These are phyloP conservation scores for Eucalyptus caleyi DNA, from an alignment of 345 rosid genomes.

Conservation along the genomic window DNA sequence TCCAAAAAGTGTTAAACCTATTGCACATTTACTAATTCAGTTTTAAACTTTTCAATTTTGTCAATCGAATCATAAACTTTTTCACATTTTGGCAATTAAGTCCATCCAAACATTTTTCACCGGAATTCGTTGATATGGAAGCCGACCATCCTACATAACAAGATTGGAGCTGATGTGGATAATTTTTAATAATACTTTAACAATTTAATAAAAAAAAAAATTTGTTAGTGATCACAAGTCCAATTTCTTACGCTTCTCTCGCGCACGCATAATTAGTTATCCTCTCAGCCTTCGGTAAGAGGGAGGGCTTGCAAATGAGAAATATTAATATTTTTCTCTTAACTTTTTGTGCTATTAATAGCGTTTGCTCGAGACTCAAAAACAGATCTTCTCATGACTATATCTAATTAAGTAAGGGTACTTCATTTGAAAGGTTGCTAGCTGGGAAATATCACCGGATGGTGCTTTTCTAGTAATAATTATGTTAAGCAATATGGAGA, in stretches of 20 bases:
- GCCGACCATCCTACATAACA: accelerated
- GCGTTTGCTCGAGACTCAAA: background rate
- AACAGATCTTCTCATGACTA: too few relatives aligned
- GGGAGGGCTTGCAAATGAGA: background rate
- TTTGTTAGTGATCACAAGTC: background rate
- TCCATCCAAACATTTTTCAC: too few relatives aligned
- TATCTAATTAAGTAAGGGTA: background rate
- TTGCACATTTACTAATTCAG: background rate
- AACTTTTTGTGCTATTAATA: background rate
- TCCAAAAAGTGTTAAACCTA: accelerated
- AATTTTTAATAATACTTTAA: too few relatives aligned
- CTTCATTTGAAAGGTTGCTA: background rate
- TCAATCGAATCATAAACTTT: accelerated
- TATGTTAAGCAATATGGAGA: too few relatives aligned
- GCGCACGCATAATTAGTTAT: background rate
- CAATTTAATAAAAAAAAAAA: too few relatives aligned
- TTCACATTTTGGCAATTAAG: too few relatives aligned
- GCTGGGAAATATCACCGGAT: background rate
- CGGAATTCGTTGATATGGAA: accelerated
- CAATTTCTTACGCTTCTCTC: background rate
- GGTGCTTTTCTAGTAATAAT: background rate
- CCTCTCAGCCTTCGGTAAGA: background rate
- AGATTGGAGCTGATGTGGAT: accelerated
- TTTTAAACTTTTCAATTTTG: too few relatives aligned
- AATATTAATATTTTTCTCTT: background rate